phyloP scores from a whole-genome alignment of 495 filamentous ascomycete genomes.

The Penicillium maclennaniae region DNA sequence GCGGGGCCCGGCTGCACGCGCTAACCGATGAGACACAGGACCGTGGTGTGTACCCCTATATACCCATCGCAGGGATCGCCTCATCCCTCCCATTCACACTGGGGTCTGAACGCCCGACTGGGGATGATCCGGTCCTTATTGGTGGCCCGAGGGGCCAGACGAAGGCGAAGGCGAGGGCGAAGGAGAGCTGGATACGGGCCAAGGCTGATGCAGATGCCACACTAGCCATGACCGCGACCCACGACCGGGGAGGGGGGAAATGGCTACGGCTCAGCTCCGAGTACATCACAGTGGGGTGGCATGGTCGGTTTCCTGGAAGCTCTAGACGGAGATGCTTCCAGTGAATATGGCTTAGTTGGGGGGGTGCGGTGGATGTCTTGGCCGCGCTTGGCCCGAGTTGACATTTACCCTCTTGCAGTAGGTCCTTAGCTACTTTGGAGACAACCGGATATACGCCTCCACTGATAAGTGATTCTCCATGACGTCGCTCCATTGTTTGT shows the following conservation, averaged over 20 bases:
- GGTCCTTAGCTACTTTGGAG: background rate
- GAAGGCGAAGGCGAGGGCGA: background rate
- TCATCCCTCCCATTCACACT: background rate
- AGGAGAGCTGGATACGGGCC: background rate
- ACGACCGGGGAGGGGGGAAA: background rate
- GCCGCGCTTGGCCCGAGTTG: background rate
- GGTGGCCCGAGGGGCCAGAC: background rate
- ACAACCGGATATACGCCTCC: background rate
- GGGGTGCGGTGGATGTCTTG: background rate
- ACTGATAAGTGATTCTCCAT: background rate
- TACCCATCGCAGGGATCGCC: background rate
- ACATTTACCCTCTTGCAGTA: background rate
- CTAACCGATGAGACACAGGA: slow-evolving; percentile 1
- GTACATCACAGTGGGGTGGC: slow-evolving; percentile 15
- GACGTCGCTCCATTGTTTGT: background rate
- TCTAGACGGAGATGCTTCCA: background rate
- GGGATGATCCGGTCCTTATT: background rate
- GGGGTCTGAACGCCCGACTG: slow-evolving; percentile 2
- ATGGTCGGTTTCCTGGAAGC: slow-evolving; percentile 1
- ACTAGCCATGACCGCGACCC: background rate
- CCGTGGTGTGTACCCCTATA: background rate
- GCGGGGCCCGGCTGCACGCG: slow-evolving; percentile 5
- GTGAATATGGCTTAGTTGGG: background rate
- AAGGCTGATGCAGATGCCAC: slow-evolving; percentile 1
- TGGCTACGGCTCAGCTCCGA: background rate